These are phyloP conservation scores for Paramecium tetraurelia DNA, from an alignment of 73 alveolate genomes.

Conservation along the genomic window DNA sequence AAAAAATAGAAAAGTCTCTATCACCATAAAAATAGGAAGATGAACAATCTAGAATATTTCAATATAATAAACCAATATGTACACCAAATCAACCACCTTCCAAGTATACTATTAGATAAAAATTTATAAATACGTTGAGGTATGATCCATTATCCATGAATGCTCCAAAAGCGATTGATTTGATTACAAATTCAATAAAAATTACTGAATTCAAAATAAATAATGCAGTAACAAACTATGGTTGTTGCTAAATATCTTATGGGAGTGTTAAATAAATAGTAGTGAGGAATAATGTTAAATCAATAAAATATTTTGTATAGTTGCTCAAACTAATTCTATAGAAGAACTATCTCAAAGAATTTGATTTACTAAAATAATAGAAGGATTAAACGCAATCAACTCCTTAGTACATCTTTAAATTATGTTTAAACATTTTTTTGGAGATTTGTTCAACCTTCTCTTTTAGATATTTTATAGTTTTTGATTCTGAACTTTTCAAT, in stretches of 20 bases:
- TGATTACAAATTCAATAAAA: neutral
- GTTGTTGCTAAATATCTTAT: neutral
- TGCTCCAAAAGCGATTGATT: neutral
- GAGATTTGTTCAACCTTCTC: neutral
- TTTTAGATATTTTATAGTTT: neutral
- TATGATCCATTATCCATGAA: neutral
- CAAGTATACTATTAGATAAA: neutral
- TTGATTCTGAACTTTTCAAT: neutral
- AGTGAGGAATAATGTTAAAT: neutral
- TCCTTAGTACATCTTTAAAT: neutral
- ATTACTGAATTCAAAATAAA: neutral
- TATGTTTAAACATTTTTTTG: neutral
- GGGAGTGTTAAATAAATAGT: neutral
- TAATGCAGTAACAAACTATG: neutral
- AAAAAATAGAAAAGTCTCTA: neutral
- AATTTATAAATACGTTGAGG: neutral
- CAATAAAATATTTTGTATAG: neutral
- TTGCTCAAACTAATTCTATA: neutral
- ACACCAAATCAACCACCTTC: neutral
- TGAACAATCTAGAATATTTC: neutral
- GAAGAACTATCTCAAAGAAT: neutral
- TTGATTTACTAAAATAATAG: neutral
- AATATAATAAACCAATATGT: neutral
- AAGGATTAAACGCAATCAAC: neutral
- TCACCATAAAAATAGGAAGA: neutral